Percentiles rank a stretch among this genome's conserved stretches.
Evolutionary conservation across 2,329 filamentous ascomycete genomes (phyloP).

Genomic region (Aspergillus pseudonomiae): DNA sequence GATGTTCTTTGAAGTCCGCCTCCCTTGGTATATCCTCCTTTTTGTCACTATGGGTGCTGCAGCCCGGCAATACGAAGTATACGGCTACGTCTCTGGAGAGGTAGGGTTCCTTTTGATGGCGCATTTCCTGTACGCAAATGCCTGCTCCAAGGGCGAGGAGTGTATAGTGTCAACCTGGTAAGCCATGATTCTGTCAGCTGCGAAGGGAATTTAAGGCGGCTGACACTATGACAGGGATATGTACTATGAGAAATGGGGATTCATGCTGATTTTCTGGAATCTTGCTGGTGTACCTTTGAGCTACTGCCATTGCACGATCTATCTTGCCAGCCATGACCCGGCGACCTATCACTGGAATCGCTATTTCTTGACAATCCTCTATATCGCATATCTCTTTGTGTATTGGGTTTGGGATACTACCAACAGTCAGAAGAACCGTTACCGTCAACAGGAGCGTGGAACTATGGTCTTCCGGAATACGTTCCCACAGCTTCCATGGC

Average conservation of each 20-base stretch:
- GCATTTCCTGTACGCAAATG: slow-evolving; percentile 89
- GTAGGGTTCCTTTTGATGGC: slow-evolving; percentile 83
- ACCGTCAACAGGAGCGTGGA: slow-evolving; percentile 78
- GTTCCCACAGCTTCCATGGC: slow-evolving; percentile 91
- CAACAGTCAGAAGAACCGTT: slow-evolving; percentile 93
- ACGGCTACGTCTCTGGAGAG: slow-evolving; percentile 85
- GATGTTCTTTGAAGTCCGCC: slow-evolving; percentile 92
- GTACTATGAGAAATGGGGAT: slow-evolving; percentile 96
- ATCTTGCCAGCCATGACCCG: slow-evolving; percentile 80
- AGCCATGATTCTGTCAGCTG: slow-evolving; percentile 20
- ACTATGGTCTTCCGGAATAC: slow-evolving; percentile 70
- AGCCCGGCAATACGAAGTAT: slow-evolving; percentile 78
- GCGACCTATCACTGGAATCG: slow-evolving; percentile 76
- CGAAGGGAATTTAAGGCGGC: not conserved
- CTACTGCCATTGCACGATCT: slow-evolving; percentile 93
- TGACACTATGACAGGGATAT: slow-evolving; percentile 67
- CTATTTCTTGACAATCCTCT: slow-evolving; percentile 67
- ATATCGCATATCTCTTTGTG: slow-evolving; percentile 72
- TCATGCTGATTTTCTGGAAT: slow-evolving; percentile 99
- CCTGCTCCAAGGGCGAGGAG: slow-evolving; percentile 89
- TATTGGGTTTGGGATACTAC: slow-evolving; percentile 93
- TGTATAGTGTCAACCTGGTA: slow-evolving; percentile 84
- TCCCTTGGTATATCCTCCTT: slow-evolving; percentile 90
- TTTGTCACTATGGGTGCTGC: slow-evolving; percentile 75
- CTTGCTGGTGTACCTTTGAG: slow-evolving; percentile 85